Conservation (phyloP, 192 early-diverging fungal genomes). For the Podila clonocystis region DNA sequence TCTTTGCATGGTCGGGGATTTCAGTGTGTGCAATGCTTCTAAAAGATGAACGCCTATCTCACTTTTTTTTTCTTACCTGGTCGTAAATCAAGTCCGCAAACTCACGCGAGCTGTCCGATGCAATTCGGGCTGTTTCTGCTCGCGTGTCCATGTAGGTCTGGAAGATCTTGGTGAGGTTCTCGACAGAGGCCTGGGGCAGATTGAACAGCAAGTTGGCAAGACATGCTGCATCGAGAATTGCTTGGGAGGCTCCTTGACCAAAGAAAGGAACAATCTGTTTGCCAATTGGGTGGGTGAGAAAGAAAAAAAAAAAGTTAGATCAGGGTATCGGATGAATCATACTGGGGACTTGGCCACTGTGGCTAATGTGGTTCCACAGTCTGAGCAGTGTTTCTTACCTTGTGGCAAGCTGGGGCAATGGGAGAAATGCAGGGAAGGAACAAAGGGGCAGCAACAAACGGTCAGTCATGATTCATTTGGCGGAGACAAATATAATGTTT, state of each 20-base stretch:
- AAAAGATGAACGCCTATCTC: too few species aligned
- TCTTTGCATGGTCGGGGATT: too few species aligned
- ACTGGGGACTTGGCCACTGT: too few species aligned
- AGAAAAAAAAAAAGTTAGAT: conserved; percentile 4
- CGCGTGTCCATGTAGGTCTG: conserved; percentile 35
- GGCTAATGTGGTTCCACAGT: too few species aligned
- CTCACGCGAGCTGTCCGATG: conserved; percentile 44
- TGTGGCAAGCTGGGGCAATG: conserved; percentile 17
- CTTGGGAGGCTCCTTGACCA: conserved; percentile 46
- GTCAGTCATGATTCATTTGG: not conserved
- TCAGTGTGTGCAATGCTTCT: not conserved
- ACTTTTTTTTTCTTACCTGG: conserved; percentile 3
- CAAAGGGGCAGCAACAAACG: not conserved
- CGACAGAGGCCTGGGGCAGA: not conserved
- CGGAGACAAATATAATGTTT: not conserved
- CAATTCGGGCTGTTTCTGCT: conserved; percentile 27
- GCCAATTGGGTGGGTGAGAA: not conserved
- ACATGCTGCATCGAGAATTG: conserved; percentile 39
- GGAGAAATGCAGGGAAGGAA: conserved; percentile 1
- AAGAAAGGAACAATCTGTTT: conserved; percentile 47
- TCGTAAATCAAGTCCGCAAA: conserved; percentile 52
- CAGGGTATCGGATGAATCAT: not conserved
- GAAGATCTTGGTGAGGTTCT: conserved; percentile 14
- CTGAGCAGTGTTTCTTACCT: conserved; percentile 12
- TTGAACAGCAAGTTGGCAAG: conserved; percentile 24